A percentile compares a stretch with the other conserved stretches of the same genome.
Conservation (phyloP, 2,329 filamentous ascomycete species). For the Diplodia mutila region DNA sequence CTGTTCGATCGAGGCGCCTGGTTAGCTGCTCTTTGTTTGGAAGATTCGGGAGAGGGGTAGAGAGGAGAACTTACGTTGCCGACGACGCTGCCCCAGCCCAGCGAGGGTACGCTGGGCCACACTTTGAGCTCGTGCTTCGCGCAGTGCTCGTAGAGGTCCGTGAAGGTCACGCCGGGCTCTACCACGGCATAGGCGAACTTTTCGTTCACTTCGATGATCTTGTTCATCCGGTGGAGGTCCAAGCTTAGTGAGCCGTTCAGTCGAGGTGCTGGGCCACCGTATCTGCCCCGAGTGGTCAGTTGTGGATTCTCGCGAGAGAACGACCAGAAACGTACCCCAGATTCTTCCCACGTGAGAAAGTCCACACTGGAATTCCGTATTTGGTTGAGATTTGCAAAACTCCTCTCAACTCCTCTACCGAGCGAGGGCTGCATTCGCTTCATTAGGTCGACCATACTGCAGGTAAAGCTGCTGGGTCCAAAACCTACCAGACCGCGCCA, state of each 20-base stretch:
- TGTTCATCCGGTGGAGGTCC: constrained; percentile 50
- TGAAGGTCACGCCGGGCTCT: constrained; percentile 54
- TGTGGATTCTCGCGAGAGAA: too few relatives aligned
- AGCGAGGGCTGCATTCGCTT: not conserved
- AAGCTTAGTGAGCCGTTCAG: constrained; percentile 51
- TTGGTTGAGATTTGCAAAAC: constrained; percentile 40
- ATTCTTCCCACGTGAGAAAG: constrained; percentile 48
- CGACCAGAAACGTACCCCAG: constrained; percentile 45
- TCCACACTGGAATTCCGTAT: constrained; percentile 41
- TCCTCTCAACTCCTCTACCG: constrained; percentile 34
- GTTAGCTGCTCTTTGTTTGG: not conserved
- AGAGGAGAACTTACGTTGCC: constrained; percentile 33
- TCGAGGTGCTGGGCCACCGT: constrained; percentile 53
- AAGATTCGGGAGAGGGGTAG: too few relatives aligned
- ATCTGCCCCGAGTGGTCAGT: too few relatives aligned
- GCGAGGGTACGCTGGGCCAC: constrained; percentile 48
- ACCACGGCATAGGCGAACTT: constrained; percentile 47
- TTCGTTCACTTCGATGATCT: constrained; percentile 45
- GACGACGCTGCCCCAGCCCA: constrained; percentile 41
- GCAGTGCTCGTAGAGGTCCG: constrained; percentile 49
- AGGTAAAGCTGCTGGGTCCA: too few relatives aligned
- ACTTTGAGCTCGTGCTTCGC: constrained; percentile 34
- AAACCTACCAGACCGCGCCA: constrained; percentile 47
- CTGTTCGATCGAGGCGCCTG: too few relatives aligned
- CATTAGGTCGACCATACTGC: not conserved